A percentile compares a stretch with the other conserved stretches of the same genome.
Conservation (phyloP, 495 filamentous ascomycete species). For the Haplographium delicatum region DNA sequence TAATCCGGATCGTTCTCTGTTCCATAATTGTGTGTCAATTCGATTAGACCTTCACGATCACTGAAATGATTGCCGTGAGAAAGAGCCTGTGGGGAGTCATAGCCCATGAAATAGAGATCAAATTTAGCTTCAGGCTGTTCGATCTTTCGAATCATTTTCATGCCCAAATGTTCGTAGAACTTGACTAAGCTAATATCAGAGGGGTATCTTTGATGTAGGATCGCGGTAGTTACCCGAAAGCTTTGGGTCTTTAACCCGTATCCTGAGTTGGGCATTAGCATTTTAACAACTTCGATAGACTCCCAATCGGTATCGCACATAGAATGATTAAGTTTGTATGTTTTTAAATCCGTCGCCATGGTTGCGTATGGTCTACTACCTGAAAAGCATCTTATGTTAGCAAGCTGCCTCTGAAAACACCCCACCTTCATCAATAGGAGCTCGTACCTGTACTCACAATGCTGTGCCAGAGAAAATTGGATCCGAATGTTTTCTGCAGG, state of each 20-base stretch:
- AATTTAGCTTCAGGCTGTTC: slow-evolving; percentile 74
- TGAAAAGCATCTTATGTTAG: slow-evolving; percentile 13
- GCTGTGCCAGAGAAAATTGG: slow-evolving; percentile 8
- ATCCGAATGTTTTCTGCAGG: slow-evolving; percentile 14
- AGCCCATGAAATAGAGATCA: slow-evolving; percentile 81
- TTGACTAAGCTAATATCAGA: slow-evolving; percentile 49
- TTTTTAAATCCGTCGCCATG: slow-evolving; percentile 73
- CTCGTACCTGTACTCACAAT: slow-evolving; percentile 18
- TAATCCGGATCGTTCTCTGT: slow-evolving; percentile 83
- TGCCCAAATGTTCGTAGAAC: slow-evolving; percentile 91
- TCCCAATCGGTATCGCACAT: slow-evolving; percentile 49
- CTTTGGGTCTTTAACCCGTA: slow-evolving; percentile 92
- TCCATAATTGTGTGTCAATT: slow-evolving; percentile 96
- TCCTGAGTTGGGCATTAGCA: slow-evolving; percentile 51
- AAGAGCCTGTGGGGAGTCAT: slow-evolving; percentile 57
- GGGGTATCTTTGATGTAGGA: neutral
- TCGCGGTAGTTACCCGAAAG: slow-evolving; percentile 50
- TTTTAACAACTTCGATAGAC: slow-evolving; percentile 12
- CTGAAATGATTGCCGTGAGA: slow-evolving; percentile 61
- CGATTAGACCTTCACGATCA: slow-evolving; percentile 83
- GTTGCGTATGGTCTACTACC: slow-evolving; percentile 30
- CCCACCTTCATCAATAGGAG: neutral
- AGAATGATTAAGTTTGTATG: slow-evolving; percentile 81
- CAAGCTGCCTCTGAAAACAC: neutral
- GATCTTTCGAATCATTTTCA: slow-evolving; percentile 75